Evolutionary conservation across 257 asterid genomes (phyloP).

Genomic region (Solanum pimpinellifolium): DNA sequence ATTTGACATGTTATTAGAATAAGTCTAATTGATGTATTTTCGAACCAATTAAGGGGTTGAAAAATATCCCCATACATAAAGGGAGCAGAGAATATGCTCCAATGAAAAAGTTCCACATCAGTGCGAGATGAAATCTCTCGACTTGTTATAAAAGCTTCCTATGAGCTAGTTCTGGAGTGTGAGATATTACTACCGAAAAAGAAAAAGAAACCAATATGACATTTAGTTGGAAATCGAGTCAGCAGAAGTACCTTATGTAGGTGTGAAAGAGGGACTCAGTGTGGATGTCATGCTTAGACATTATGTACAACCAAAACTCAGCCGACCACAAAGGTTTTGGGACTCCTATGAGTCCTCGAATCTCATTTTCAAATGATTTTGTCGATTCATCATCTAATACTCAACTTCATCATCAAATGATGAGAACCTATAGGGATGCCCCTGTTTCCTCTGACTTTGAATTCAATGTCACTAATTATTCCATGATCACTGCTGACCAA

Average conservation of each 20-base stretch:
- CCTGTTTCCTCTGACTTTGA: conserved; percentile 88
- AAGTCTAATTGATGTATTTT: background rate
- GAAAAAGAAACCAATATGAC: background rate
- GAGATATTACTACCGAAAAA: background rate
- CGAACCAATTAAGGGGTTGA: background rate
- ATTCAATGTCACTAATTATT: conserved; percentile 58
- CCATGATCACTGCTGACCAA: conserved; percentile 86
- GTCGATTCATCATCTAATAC: conserved; percentile 21
- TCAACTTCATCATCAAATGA: conserved; percentile 12
- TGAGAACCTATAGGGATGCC: conserved; percentile 41
- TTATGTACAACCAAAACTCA: conserved; percentile 50
- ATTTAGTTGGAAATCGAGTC: background rate
- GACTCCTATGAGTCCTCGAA: conserved; percentile 65
- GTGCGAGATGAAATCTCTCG: background rate
- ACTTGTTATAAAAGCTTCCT: background rate
- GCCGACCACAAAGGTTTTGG: conserved; percentile 15
- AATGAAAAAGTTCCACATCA: background rate
- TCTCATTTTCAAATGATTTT: conserved; percentile 87
- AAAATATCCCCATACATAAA: background rate
- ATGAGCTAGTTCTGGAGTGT: background rate
- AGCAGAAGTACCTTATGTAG: background rate
- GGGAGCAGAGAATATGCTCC: background rate
- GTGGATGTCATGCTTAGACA: conserved; percentile 46
- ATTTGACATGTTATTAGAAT: background rate
- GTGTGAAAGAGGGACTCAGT: background rate